Percentiles rank a stretch among this genome's conserved stretches.
These are phyloP conservation scores for Leccinum cinnamomeum DNA, from an alignment of 1,284 basidiomycete species.

Conservation along the genomic window DNA sequence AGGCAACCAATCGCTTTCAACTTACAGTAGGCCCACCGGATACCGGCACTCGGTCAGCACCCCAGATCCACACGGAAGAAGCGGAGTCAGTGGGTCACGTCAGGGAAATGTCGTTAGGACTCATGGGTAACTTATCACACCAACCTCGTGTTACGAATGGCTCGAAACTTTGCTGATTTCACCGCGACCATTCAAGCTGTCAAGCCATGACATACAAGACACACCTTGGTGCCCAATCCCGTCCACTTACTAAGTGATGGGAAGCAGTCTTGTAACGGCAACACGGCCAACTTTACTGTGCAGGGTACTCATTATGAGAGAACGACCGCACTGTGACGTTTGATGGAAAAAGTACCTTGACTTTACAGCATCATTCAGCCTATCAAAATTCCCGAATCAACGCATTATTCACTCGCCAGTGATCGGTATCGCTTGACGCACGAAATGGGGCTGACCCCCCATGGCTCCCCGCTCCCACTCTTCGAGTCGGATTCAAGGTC, in stretches of 20 bases:
- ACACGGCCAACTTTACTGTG: neutral
- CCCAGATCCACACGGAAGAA: conserved; percentile 6
- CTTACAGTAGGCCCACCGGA: neutral
- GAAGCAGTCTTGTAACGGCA: neutral
- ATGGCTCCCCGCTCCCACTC: neutral
- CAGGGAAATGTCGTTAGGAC: neutral
- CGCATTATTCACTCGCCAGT: neutral
- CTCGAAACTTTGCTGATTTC: neutral
- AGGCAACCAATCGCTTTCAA: conserved; percentile 3
- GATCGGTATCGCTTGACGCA: neutral
- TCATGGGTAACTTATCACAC: neutral
- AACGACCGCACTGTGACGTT: conserved; percentile 2
- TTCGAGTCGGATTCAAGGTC: neutral
- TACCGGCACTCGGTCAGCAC: neutral
- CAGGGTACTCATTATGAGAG: neutral
- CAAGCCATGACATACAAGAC: neutral
- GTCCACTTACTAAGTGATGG: neutral
- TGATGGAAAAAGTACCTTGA: neutral
- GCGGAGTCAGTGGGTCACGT: neutral
- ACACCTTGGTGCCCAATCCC: neutral
- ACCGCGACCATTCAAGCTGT: neutral
- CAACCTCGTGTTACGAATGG: neutral
- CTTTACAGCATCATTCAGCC: conserved; percentile 13
- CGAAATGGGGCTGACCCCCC: neutral
- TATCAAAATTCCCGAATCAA: neutral